Conservation (phyloP, 2,329 filamentous ascomycete genomes). For the Plenodomus lindquistii region DNA sequence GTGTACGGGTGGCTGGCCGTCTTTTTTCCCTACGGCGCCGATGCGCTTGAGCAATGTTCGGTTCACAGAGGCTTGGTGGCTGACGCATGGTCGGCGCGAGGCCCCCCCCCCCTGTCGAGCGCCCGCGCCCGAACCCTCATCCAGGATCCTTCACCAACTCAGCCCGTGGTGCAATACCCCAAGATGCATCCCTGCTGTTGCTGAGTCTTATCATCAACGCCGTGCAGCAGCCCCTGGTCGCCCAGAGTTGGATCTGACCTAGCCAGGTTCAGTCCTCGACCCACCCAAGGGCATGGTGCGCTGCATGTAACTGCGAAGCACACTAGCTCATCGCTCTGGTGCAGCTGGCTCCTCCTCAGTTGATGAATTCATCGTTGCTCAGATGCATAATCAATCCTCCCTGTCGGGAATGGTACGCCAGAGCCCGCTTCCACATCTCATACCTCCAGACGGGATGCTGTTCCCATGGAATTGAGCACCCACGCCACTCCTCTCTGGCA, state of each 20-base stretch:
- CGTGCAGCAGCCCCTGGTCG: conserved; percentile 32
- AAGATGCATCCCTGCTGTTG: conserved; percentile 24
- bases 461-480: conserved; percentile 9
- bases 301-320: conserved; percentile 41
- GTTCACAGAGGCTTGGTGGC: conserved; percentile 23
- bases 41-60: conserved; percentile 17
- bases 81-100: conserved; percentile 29
- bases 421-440: conserved; percentile 23
- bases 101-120: conserved; percentile 15
- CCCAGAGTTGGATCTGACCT: conserved; percentile 26
- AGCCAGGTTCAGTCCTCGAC: conserved; percentile 25
- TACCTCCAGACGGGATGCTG: conserved; percentile 24
- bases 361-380: conserved; percentile 42
- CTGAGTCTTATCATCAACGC: conserved; percentile 35
- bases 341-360: conserved; percentile 35
- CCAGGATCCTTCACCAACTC: conserved; percentile 15
- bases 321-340: conserved; percentile 38
- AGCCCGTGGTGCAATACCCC: conserved; percentile 24
- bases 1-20: conserved; percentile 16
- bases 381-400: conserved; percentile 38
- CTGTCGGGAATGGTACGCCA: conserved; percentile 33
- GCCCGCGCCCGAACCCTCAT: conserved; percentile 15
- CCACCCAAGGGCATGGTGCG: conserved; percentile 40
- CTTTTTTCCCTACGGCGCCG: conserved; percentile 14
- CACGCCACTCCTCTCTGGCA: conserved; percentile 4